Evolutionary conservation across 805 yeast genomes (phyloP), one percentile per base, ranked within the genome.

Genomic region (Lachancea sp.): DNA sequence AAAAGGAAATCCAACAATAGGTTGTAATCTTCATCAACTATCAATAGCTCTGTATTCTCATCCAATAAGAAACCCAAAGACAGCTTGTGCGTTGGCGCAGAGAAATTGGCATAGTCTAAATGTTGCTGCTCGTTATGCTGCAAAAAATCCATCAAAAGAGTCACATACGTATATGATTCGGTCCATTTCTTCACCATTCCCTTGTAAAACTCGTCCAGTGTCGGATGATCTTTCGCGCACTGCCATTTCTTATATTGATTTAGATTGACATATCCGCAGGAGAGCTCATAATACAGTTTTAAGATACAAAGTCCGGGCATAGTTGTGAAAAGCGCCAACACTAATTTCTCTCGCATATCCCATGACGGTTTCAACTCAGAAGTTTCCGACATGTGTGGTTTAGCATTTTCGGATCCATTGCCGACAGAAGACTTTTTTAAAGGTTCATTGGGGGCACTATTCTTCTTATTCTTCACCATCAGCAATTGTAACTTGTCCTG

Each of bases 261-360:
- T 5, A 40, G 29, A 21, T 38, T 40, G 18, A 42, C 26, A n/a
- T 41, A 39, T 5, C 45, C 45, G 26, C 45, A 42, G 8, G 45
- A 25, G 6, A 42, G 41, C 19, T 34, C 45, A 23, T 42, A 42
- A 20, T 30, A 29, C 11, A 38, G 20, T 20, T 45, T 33, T 30
- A 54, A 23, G 12, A 52, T 34, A 9, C 56, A 49, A 3, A 34
- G 35, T 5, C 64, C 64, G 3, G 57, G 26, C 28, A 36, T 41
- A 5, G 64, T 58, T 7, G 55, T 48, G 28, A 54, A 49, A 2
- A 56, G 39, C 8, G 48, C 45, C 13, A 56, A 29, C 8, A 47
- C 21, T 8, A 48, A 22, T 17, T 48, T 38, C 40, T 42, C 46
- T 21, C 34, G 40, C 8, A 39, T 24, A 15, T 21, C n/a, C 28